Evolutionary conservation across 1,284 basidiomycete genomes (phyloP), one percentile per base, ranked within the genome.

Genomic region (Ganoderma sinense): DNA sequence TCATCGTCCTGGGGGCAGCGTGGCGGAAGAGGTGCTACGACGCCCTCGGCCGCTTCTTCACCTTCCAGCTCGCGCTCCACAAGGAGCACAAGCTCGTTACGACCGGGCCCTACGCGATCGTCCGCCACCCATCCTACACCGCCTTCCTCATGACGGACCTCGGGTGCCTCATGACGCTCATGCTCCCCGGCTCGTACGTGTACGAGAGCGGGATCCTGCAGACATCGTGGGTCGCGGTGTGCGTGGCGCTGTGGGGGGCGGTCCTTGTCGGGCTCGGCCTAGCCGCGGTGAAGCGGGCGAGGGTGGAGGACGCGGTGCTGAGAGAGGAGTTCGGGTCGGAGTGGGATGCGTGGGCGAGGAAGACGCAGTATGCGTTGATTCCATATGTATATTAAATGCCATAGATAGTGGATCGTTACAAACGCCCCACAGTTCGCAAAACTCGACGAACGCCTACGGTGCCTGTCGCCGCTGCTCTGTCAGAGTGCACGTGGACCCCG

Each of bases 81-180:
- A 63, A 71, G 14, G 62, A 66, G 4, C 73, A 74, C 65, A 55
- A 62, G 55, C 73, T 74, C 48, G 61, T 75, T 26, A 75, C 73
- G 4, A 40, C 60, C 29, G 73, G 73, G 6, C 73, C 73, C n/a
- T 75, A 75, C 69, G 20, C 73, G 7, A 20, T 67, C 59, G 72
- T 75, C 23, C 71, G 73, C 39, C 73, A 75, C 55, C 73, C 73
- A 16, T 31, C 68, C n/a, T 75, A 75, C 51, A 65, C 69, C 5
- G 60, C 48, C 2, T 62, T 67, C 61, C 13, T 62, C 48, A 45
- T 62, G 66, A 41, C 66, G 26, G 36, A 40, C 5, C 33, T 53
- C 13, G 66, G 66, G 2, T 33, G 53, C 13, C 48, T 67, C 18
- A 55, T 62, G 40, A 23, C 43, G 4, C 48, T 56, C n/a, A 18